These are phyloP conservation scores for Sugiyamaella smithiae DNA, from an alignment of 805 yeast genomes.

Conservation along the genomic window DNA sequence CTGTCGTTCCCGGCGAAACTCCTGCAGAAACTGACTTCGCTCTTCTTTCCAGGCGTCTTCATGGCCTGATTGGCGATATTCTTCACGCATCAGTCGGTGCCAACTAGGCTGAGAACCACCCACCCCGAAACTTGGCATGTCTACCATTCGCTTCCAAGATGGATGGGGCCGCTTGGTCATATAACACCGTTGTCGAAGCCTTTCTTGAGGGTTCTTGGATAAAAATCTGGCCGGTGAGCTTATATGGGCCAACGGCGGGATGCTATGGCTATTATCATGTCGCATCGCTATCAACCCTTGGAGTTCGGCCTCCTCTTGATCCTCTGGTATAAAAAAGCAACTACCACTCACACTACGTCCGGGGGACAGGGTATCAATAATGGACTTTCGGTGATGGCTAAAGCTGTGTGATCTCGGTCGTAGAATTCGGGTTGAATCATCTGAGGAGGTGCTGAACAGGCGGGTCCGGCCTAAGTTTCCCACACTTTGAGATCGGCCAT, in stretches of 20 bases:
- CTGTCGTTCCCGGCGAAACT: slow-evolving; percentile 26
- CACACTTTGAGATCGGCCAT: background rate
- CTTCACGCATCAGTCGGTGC: slow-evolving; percentile 26
- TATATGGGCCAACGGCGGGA: background rate
- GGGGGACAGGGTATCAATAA: background rate
- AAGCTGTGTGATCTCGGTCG: slow-evolving; percentile 1
- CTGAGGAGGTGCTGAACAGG: background rate
- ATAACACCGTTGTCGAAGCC: slow-evolving; percentile 20
- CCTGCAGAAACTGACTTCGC: slow-evolving; percentile 24
- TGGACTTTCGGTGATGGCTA: background rate
- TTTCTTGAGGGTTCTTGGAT: slow-evolving; percentile 19
- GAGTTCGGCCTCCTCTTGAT: background rate
- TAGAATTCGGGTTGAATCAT: background rate
- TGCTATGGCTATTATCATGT: background rate
- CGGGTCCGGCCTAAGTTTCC: background rate
- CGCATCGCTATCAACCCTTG: background rate
- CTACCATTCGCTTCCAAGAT: slow-evolving; percentile 18
- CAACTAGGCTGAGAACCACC: slow-evolving; percentile 24
- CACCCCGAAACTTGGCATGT: slow-evolving; percentile 11
- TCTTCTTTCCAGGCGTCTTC: slow-evolving; percentile 28
- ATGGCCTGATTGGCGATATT: slow-evolving; percentile 23
- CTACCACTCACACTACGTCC: background rate
- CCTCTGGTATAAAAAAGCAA: slow-evolving; percentile 1
- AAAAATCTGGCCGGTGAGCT: slow-evolving; percentile 3
- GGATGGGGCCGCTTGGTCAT: slow-evolving; percentile 25